Base-by-base conservation (phyloP, 352 stramenopile species). In the Sclerospora graminicola region DNA sequence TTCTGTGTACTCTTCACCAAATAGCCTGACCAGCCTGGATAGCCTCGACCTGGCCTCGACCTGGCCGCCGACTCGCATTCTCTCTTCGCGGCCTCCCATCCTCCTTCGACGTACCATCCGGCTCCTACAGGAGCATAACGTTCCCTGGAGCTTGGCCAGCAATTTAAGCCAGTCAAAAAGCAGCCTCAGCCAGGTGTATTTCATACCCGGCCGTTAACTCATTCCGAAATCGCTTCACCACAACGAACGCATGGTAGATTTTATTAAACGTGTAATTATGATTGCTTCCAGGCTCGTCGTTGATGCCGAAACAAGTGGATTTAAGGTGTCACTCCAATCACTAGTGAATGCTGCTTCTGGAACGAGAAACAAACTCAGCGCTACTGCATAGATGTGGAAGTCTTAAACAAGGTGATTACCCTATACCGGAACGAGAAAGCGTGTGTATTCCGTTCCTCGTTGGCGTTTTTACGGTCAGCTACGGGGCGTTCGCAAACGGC, bases 351-450 rank as follows among this genome's bases (percentile, higher is more conserved):
- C 69, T 33, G 58, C 62, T 11, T 66, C 55, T 39, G 63, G 76
- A 5, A 70, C 63, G 10, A 82, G 68, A 35, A 64, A 49, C 27
- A 70, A 69, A 37, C 51, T 71, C 11, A 76, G 51, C 15, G 28
- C 41, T 21, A 71, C 37, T 32, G 64, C 69, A 84, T 82, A 51
- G 76, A 89, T 36, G 48, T 74, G 1, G 76, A 91, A 19, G 54
- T 85, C 2, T 63, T 82, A 10, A 82, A 67, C 44, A 91, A 91
- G 39, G 60, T 91, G 16, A 71, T 87, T 20, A 88, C 68, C n/a
- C 43, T 91, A 13, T 69, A 88, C 35, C 89, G 79, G 79, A 89
- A 83, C 54, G 69, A 84, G 26, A 82, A 78, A 42, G 73, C 73
- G 23, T 60, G 67, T 1, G 59, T 87, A 20, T 82, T 87, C 18